Base-by-base conservation (phyloP, 306 rosid species). In the Adenanthera pavonina region DNA sequence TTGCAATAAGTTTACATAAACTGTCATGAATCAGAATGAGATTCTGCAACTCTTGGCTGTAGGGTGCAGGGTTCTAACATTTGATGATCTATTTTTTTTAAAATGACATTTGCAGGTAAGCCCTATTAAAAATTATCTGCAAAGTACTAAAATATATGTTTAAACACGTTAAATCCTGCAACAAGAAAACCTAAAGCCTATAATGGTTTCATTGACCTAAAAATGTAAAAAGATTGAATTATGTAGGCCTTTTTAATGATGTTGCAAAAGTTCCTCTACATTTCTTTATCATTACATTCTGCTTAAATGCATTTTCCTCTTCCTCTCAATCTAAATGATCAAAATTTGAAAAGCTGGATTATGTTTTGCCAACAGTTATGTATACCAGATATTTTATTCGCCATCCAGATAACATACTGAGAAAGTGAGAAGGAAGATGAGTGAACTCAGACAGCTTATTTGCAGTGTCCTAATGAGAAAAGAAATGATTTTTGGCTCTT, bases 341-440 rank as follows among this genome's bases (percentile, higher is more conserved):
- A 15, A 66, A 66, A 16, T 66, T 15, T 35, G 47, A 16, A 66
- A 38, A 66, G 14, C 47, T 36, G 48, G 43, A 66, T 15, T 7
- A 16, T 61, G 8, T 9, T 65, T 65, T 38, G 20, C 43, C 25
- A 2, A 38, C 2, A 19, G n/a, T 38, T 36, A 15, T 38, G 35
- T 64, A 17, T 19, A 13, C 8, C 13, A 53, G 69, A 40, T 52
- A 60, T n/a, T 68, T 25, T 40, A 56, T 9, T 66, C 47, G 16
- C 60, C 16, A 2, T 65, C 65, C 25, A n/a, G n/a, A 64, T 34
- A 77, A 60, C 2, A 41, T 20, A 61, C 51, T 61, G 72, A 61
- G 62, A 44, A 64, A 34, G 72, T 61, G 72, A 61, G 62, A 44
- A 64, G 47, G 72, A 76, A 61, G 43, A 61, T 76, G 38, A 56